These are phyloP conservation scores for Penicillium atrosanguineum DNA, from an alignment of 495 filamentous ascomycete genomes.

Conservation along the genomic window DNA sequence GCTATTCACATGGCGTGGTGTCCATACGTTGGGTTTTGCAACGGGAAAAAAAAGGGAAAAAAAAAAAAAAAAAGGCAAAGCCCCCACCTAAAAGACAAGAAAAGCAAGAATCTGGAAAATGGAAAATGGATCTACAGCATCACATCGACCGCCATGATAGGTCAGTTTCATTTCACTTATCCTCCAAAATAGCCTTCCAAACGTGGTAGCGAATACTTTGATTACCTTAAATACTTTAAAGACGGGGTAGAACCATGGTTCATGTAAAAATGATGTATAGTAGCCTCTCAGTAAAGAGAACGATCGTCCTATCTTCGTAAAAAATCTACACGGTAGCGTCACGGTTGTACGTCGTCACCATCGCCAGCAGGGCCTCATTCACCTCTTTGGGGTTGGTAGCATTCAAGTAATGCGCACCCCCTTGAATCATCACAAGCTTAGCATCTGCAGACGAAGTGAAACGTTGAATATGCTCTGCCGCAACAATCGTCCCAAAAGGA, in stretches of 20 bases:
- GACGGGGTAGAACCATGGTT: too few relatives aligned
- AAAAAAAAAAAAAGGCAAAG: too few relatives aligned
- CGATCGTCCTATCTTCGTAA: background rate
- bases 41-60: background rate
- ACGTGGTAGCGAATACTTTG: too few relatives aligned
- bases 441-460: conserved; percentile 54
- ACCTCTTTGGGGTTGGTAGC: conserved; percentile 56
- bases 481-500: conserved; percentile 46
- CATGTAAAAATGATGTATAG: too few relatives aligned
- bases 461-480: conserved; percentile 55
- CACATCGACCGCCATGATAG: too few relatives aligned
- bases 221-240: too few relatives aligned
- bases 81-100: too few relatives aligned
- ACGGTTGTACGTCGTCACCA: conserved; percentile 31
- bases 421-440: conserved; percentile 48
- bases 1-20: background rate
- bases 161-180: too few relatives aligned
- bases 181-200: too few relatives aligned
- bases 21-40: background rate
- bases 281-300: too few relatives aligned
- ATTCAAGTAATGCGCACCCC: conserved; percentile 59
- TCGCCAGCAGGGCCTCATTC: conserved; percentile 48
- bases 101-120: too few relatives aligned
- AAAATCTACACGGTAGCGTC: background rate
- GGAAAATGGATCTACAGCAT: too few relatives aligned